A percentile compares a stretch with the other conserved stretches of the same genome.
These are phyloP conservation scores for Pythium dissotocum DNA, from an alignment of 352 stramenopile genomes.

Conservation along the genomic window DNA sequence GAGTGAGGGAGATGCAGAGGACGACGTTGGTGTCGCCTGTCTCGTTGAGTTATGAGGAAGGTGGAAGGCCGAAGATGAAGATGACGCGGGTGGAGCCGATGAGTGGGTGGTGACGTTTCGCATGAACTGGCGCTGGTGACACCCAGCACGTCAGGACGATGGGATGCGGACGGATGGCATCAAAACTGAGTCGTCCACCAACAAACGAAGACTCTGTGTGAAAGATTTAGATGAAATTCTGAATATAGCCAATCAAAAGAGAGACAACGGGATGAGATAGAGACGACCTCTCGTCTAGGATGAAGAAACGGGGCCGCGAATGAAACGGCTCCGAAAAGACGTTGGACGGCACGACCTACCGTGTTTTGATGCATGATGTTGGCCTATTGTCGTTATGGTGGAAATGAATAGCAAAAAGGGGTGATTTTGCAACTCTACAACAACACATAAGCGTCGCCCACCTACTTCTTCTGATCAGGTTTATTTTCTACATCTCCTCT, in stretches of 20 bases:
- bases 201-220: not conserved
- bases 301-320: slow-evolving; percentile 13
- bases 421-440: too few relatives aligned
- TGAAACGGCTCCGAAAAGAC: slow-evolving; percentile 13
- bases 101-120: slow-evolving; percentile 17
- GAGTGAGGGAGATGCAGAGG: not conserved
- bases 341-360: not conserved
- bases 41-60: not conserved
- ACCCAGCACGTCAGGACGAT: slow-evolving; percentile 23
- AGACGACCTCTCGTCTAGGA: slow-evolving; percentile 14
- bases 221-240: not conserved
- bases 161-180: slow-evolving; percentile 9
- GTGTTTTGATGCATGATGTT: not conserved
- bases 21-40: not conserved
- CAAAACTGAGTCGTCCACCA: not conserved
- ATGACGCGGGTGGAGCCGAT: not conserved
- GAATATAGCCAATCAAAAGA: slow-evolving; percentile 2
- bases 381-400: not conserved
- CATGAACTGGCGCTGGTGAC: slow-evolving; percentile 17
- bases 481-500: too few relatives aligned
- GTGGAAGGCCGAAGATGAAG: not conserved
- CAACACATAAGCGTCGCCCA: too few relatives aligned
- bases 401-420: not conserved
- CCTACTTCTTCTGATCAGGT: too few relatives aligned
- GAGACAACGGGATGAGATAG: not conserved